A percentile compares a stretch with the other conserved stretches of the same genome.
Conservation (phyloP, 768 basidiomycete genomes). For the Russula sp. region DNA sequence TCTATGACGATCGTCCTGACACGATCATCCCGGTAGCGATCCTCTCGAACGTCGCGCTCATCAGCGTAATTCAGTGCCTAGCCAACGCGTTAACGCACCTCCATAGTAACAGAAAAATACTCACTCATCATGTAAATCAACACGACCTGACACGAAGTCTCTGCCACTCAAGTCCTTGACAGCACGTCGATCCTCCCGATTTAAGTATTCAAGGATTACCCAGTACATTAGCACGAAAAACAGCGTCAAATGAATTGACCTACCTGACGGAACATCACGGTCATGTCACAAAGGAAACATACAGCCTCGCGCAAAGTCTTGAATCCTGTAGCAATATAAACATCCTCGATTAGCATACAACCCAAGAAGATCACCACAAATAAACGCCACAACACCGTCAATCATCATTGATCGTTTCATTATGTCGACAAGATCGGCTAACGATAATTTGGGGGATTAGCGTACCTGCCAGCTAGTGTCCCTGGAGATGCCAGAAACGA, state of each 20-base stretch:
- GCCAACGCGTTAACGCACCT: conserved; percentile 16
- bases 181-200: conserved; percentile 89
- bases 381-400: too few species aligned
- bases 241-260: conserved; percentile 33
- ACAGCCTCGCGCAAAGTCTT: conserved; percentile 98
- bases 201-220: conserved; percentile 84
- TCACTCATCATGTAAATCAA: conserved; percentile 62
- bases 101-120: conserved; percentile 32
- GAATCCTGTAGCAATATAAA: conserved; percentile 80
- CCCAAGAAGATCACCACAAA: conserved; percentile 2
- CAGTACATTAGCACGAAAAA: conserved; percentile 7
- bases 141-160: conserved; percentile 74
- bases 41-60: conserved; percentile 58
- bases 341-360: conserved; percentile 11
- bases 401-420: too few species aligned
- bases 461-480: conserved; percentile 99
- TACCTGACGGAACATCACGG: conserved; percentile 83
- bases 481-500: conserved; percentile 85
- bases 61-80: conserved; percentile 76
- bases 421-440: too few species aligned
- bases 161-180: conserved; percentile 81
- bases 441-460: conserved; percentile 36
- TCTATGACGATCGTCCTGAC: conserved; percentile 47
- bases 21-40: conserved; percentile 38
- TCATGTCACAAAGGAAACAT: conserved; percentile 92